phyloP scores from a whole-genome alignment of 208 protist genomes.

The Polymyxa betae region DNA sequence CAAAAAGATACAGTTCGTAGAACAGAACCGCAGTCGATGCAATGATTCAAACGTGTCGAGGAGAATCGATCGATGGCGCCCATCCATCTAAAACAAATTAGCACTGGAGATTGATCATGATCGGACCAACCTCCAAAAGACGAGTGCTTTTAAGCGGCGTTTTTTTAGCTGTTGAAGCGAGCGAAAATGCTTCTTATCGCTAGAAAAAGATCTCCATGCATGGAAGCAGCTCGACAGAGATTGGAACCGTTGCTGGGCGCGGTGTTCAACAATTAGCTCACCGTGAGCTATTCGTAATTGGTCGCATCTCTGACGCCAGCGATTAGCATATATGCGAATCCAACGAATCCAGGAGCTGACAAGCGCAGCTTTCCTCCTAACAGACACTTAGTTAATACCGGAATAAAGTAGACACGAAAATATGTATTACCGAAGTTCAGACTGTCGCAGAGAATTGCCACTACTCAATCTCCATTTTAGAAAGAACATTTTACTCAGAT shows the following conservation, averaged over 20 bases:
- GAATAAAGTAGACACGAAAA: too few species aligned
- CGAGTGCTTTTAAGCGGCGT: not conserved
- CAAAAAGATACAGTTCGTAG: not conserved
- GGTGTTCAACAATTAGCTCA: not conserved
- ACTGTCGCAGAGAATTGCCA: too few species aligned
- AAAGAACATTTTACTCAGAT: too few species aligned
- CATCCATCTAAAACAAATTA: not conserved
- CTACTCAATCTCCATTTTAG: too few species aligned
- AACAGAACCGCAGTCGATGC: not conserved
- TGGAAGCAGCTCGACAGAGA: not conserved
- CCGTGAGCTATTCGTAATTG: not conserved
- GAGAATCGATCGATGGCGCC: not conserved
- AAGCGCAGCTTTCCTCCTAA: not conserved
- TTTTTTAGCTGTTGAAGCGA: not conserved
- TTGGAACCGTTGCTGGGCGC: not conserved
- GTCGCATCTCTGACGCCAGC: not conserved
- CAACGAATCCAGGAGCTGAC: not conserved
- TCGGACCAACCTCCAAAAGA: not conserved
- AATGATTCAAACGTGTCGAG: not conserved
- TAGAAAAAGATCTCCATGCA: not conserved
- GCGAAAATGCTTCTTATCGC: not conserved
- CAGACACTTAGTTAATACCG: not conserved
- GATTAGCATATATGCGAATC: not conserved
- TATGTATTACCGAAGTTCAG: too few species aligned
- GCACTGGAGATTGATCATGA: constrained; percentile 6